A percentile compares a stretch with the other conserved stretches of the same genome.
These are phyloP conservation scores for Sugiyamaella chiloensis DNA, from an alignment of 805 yeast genomes.

Conservation along the genomic window DNA sequence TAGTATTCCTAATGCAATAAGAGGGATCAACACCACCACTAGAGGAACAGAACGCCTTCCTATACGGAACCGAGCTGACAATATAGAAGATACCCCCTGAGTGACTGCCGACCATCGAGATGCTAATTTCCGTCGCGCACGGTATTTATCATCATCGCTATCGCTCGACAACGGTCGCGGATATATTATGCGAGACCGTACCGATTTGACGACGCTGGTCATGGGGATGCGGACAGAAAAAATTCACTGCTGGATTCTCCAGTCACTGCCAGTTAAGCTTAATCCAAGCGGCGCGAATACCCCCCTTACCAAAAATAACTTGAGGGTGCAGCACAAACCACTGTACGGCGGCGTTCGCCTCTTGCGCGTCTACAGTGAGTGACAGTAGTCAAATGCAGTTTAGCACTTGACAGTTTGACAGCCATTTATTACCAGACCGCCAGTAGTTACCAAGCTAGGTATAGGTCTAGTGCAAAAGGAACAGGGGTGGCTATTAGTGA, in stretches of 20 bases:
- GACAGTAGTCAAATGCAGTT: no score
- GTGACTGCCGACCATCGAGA: background rate
- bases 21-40: constrained; percentile 4
- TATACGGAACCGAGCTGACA: background rate
- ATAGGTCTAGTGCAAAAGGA: no score
- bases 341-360: no score
- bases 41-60: background rate
- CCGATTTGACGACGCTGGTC: constrained; percentile 3
- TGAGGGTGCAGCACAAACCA: no score
- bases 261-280: background rate
- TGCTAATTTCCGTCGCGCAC: background rate
- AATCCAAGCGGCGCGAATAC: background rate
- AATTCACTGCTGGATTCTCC: no score
- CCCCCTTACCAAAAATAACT: background rate
- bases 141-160: background rate
- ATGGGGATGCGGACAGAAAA: no score
- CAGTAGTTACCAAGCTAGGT: no score
- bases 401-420: no score
- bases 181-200: background rate
- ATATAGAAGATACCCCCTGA: background rate
- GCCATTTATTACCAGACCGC: no score
- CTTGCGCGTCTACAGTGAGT: background rate
- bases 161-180: background rate
- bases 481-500: no score
- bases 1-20: constrained; percentile 1